Percentiles rank a stretch among this genome's conserved stretches.
These are phyloP conservation scores for Hemerocallis citrina DNA, from an alignment of 106 monocot genomes.

Conservation along the genomic window DNA sequence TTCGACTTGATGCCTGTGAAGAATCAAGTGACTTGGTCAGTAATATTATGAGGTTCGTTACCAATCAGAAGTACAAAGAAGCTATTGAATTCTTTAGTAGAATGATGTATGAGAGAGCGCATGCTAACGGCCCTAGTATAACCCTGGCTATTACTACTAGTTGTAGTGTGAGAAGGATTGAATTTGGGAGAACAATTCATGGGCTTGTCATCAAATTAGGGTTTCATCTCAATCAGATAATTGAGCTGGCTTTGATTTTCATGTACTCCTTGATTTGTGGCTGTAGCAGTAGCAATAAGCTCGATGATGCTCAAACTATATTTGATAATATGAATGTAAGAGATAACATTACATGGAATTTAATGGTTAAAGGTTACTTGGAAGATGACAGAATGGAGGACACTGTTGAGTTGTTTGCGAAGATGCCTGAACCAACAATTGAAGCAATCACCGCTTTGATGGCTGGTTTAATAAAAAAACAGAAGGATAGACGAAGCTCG, in stretches of 20 bases:
- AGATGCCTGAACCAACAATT: constrained; percentile 25
- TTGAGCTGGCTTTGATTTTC: constrained; percentile 32
- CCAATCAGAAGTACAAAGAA: constrained; percentile 26
- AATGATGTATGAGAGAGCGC: constrained; percentile 26
- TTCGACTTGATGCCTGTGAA: constrained; percentile 37
- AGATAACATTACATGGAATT: constrained; percentile 38
- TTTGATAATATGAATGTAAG: constrained; percentile 40
- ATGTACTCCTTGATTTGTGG: constrained; percentile 47
- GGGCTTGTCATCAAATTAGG: constrained; percentile 42
- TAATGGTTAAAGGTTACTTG: constrained; percentile 37
- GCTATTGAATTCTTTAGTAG: constrained; percentile 29
- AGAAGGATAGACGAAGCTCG: constrained; percentile 20
- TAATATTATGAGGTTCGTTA: constrained; percentile 49
- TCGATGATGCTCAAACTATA: constrained; percentile 33
- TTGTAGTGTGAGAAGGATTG: constrained; percentile 14
- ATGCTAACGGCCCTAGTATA: constrained; percentile 10
- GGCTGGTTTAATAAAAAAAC: constrained; percentile 15
- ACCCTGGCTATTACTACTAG: constrained; percentile 28
- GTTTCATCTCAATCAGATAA: constrained; percentile 20
- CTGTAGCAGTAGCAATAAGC: constrained; percentile 23
- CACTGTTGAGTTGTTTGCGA: constrained; percentile 23
- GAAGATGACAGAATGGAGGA: constrained; percentile 12
- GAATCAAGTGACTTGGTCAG: constrained; percentile 51
- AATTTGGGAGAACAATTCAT: constrained; percentile 41
- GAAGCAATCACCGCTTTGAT: constrained; percentile 29